Percentiles rank a stretch among this genome's conserved stretches.
phyloP scores from a whole-genome alignment of 176 grass and related monocot genomes.

The Hsuehochloa calcarea region DNA sequence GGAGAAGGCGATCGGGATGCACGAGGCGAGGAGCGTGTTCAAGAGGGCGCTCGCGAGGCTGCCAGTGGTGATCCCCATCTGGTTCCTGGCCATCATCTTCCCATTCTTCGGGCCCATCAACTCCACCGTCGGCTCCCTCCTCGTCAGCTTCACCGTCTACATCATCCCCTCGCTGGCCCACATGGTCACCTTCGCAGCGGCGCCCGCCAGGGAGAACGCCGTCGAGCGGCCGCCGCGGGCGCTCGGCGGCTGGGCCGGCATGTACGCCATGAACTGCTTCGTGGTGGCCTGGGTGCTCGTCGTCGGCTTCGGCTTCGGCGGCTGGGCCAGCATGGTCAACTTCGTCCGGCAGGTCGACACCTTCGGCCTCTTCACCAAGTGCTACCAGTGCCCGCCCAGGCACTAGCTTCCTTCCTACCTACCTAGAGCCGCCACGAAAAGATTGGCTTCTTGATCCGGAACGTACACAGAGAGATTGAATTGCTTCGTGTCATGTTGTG shows the following conservation, averaged over 20 bases:
- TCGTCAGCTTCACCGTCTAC: constrained; percentile 91
- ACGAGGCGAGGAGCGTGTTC: constrained; percentile 64
- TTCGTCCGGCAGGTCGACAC: constrained; percentile 80
- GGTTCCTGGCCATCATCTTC: constrained; percentile 86
- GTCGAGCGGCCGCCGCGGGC: constrained; percentile 68
- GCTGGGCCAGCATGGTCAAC: constrained; percentile 84
- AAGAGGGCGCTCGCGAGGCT: constrained; percentile 50
- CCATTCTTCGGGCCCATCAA: constrained; percentile 91
- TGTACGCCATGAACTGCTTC: constrained; percentile 52
- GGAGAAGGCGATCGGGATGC: constrained; percentile 81
- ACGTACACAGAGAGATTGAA: neutral
- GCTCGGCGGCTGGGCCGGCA: constrained; percentile 53
- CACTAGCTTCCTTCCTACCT: constrained; percentile 38
- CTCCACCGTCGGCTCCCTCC: constrained; percentile 70
- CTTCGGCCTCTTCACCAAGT: constrained; percentile 85
- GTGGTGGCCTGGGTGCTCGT: constrained; percentile 74
- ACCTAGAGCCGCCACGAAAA: neutral
- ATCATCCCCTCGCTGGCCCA: constrained; percentile 65
- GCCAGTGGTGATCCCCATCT: constrained; percentile 72
- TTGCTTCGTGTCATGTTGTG: neutral
- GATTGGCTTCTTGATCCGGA: neutral
- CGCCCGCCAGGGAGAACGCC: constrained; percentile 83
- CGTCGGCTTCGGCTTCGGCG: constrained; percentile 80
- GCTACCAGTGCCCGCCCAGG: constrained; percentile 80
- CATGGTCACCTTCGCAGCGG: constrained; percentile 59